Evolutionary conservation across 2,329 filamentous ascomycete genomes (phyloP).

Genomic region (Emergomyces africanus): DNA sequence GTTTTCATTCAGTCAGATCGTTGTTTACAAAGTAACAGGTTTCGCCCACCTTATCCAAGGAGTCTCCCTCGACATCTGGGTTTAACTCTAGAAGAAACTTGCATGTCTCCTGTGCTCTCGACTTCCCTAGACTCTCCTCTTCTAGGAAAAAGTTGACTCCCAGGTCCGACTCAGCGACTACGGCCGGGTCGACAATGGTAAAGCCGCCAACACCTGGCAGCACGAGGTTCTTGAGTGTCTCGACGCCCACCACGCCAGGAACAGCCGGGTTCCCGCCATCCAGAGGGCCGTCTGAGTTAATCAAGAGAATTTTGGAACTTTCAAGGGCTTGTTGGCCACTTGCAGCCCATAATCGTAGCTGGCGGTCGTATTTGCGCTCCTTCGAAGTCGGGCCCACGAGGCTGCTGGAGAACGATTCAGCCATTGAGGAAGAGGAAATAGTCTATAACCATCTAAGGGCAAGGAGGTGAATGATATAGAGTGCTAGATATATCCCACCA

Average conservation of each 20-base stretch:
- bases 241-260: constrained; percentile 73
- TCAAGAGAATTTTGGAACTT: constrained; percentile 75
- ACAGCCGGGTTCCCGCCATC: constrained; percentile 34
- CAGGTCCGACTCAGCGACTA: constrained; percentile 69
- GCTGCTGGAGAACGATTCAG: constrained; percentile 23
- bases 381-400: constrained; percentile 43
- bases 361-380: constrained; percentile 79
- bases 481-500: not conserved
- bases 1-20: not conserved
- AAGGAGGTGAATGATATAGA: not conserved
- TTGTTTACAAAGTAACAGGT: too few species aligned
- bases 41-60: constrained; percentile 42
- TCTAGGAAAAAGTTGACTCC: constrained; percentile 97
- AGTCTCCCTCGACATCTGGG: constrained; percentile 74
- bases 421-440: constrained; percentile 15
- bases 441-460: not conserved
- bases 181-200: constrained; percentile 70
- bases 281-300: constrained; percentile 52
- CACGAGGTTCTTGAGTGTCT: constrained; percentile 94
- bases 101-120: constrained; percentile 64
- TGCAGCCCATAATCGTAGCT: constrained; percentile 89
- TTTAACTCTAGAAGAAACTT: constrained; percentile 77
- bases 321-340: constrained; percentile 84
- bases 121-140: constrained; percentile 59
- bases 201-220: constrained; percentile 85